Evolutionary conservation across 352 stramenopile genomes (phyloP), one percentile per base, ranked within the genome.

Genomic region (Elongisporangium prolatum): DNA sequence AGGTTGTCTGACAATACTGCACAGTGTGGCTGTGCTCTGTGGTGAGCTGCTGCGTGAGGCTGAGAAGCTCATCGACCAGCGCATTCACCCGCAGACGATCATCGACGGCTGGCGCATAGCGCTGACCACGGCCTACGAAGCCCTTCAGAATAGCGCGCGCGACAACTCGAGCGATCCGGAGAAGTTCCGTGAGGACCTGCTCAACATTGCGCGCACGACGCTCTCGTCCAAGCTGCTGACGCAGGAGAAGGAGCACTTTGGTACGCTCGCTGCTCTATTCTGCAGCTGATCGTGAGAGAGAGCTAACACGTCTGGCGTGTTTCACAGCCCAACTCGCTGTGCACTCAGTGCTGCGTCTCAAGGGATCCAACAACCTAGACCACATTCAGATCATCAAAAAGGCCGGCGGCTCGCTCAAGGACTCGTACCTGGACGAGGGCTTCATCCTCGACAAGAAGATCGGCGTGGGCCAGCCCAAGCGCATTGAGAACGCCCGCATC

Each of bases 371-470:
- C 57, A 98, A 99, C 74, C 67, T 99, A 24, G 96, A 99, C 84
- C 95, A 98, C 75, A 99, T 99, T 74, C 95, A 99, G 80, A 97
- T 99, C 65, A 91, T 99, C 62, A 99, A 99, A 83, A 98, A 98
- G 74, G 70, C 95, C 3, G 98, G 98, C 59, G 97, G 97, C 47
- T 93, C 83, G 51, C 80, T 99, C 44, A 80, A 87, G 54, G 96
- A 99, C 76, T 99, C 95, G 21, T 99, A 98, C 78, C 75, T 99
- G 50, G 97, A 99, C 63, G 93, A 99, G 54, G 98, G 98, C 67
- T 99, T 99, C 72, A 86, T 99, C 24, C 69, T 99, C 21, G 90
- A 99, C 76, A 99, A 99, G 75, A 97, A 97, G 70, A 93, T 98
- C 54, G 86, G 88, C 50, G 83, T 96, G 25, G 97, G 96, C 37